Evolutionary conservation across 345 rosid species (phyloP).

Genomic region (Eucalyptus urophylla): DNA sequence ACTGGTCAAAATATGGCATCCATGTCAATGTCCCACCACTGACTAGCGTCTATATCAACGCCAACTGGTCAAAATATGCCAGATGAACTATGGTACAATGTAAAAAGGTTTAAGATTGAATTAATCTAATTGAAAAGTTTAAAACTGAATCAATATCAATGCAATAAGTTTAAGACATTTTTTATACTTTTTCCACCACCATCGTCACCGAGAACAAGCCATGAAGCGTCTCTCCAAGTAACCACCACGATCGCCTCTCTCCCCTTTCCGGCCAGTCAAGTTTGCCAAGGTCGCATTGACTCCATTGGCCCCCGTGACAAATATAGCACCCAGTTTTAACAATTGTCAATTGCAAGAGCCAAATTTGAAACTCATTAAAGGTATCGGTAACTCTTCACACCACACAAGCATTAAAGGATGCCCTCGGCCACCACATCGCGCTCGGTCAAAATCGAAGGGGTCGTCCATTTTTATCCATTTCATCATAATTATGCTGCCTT

Average conservation of each 20-base stretch:
- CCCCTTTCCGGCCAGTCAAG: neutral
- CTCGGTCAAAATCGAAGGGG: neutral
- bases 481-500: neutral
- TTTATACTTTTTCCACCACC: neutral
- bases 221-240: neutral
- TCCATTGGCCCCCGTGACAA: neutral
- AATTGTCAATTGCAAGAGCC: neutral
- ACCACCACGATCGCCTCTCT: neutral
- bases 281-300: neutral
- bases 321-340: neutral
- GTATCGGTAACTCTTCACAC: neutral
- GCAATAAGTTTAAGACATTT: fast-evolving
- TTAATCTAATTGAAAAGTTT: too few species aligned
- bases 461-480: neutral
- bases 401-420: neutral
- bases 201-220: neutral
- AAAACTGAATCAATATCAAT: too few species aligned
- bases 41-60: fast-evolving
- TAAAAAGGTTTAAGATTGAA: fast-evolving
- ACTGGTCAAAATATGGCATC: fast-evolving
- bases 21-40: fast-evolving
- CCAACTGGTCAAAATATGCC: too few species aligned
- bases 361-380: neutral
- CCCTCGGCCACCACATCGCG: neutral
- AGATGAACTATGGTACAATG: too few species aligned